A percentile compares a stretch with the other conserved stretches of the same genome.
Evolutionary conservation across 495 filamentous ascomycete genomes (phyloP).

Genomic region (Monascus purpureus): DNA sequence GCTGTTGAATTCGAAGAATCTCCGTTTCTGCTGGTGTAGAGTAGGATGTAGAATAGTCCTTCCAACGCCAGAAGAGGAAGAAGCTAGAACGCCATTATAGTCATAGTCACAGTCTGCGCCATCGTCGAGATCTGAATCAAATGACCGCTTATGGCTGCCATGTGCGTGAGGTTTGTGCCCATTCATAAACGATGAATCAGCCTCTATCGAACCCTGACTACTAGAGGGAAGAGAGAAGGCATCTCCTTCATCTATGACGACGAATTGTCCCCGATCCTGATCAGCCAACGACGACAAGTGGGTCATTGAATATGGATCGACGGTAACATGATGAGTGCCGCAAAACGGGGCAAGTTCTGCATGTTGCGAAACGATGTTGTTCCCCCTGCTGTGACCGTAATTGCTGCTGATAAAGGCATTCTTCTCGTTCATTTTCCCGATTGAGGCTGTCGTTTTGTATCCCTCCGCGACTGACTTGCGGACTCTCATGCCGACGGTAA

Average conservation of each 20-base stretch:
- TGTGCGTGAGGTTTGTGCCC: conserved; percentile 7
- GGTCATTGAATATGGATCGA: conserved; percentile 6
- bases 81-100: not conserved
- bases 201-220: conserved; percentile 26
- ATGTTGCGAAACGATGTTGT: not conserved
- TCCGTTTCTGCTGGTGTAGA: conserved; percentile 18
- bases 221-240: conserved; percentile 28
- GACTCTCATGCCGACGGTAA: conserved; percentile 84
- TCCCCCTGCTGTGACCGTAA: not conserved
- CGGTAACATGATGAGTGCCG: conserved; percentile 53
- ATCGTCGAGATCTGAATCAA: conserved; percentile 6
- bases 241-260: conserved; percentile 25
- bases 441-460: conserved; percentile 52
- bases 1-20: conserved; percentile 6
- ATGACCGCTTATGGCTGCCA: conserved; percentile 9
- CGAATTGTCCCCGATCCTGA: not conserved
- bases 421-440: conserved; percentile 11
- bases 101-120: conserved; percentile 7
- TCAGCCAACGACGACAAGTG: not conserved
- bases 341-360: conserved; percentile 63
- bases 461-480: conserved; percentile 85
- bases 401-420: not conserved
- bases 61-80: not conserved
- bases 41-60: conserved; percentile 23
- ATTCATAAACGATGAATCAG: conserved; percentile 7